Percentiles rank a stretch among this genome's conserved stretches.
Evolutionary conservation across 2,329 filamentous ascomycete genomes (phyloP).

Genomic region (Claviceps lovelessii): DNA sequence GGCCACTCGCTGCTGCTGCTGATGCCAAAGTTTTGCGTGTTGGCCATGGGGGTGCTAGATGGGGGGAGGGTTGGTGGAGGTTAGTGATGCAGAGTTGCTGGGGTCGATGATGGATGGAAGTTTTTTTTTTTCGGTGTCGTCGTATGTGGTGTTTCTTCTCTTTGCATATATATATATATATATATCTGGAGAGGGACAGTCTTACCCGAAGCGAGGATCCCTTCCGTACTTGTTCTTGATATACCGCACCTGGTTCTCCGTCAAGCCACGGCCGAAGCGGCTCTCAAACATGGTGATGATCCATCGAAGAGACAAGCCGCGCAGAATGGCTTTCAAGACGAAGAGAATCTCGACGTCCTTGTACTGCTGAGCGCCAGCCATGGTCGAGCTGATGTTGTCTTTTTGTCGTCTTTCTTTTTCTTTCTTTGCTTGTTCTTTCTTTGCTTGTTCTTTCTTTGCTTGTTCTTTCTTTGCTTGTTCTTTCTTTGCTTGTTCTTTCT

Average conservation of each 20-base stretch:
- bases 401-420: neutral
- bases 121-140: neutral
- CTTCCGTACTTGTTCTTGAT: conserved; percentile 27
- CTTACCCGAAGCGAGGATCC: conserved; percentile 25
- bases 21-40: neutral
- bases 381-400: conserved; percentile 4
- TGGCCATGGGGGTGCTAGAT: conserved; percentile 2
- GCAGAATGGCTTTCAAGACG: conserved; percentile 17
- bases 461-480: too few relatives aligned
- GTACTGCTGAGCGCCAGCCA: conserved; percentile 23
- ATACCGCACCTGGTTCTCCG: conserved; percentile 24
- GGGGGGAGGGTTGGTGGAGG: neutral
- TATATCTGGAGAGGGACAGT: neutral
- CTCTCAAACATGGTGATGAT: conserved; percentile 16
- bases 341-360: conserved; percentile 21
- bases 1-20: conserved; percentile 1
- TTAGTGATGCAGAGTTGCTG: neutral
- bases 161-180: too few relatives aligned
- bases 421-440: neutral
- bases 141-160: too few relatives aligned
- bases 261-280: conserved; percentile 16
- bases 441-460: too few relatives aligned
- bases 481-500: too few relatives aligned
- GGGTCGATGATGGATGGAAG: neutral
- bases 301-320: conserved; percentile 11